A percentile compares a stretch with the other conserved stretches of the same genome.
These are phyloP conservation scores for Gossypium armourianum DNA, from an alignment of 441 rosid genomes.

Conservation along the genomic window DNA sequence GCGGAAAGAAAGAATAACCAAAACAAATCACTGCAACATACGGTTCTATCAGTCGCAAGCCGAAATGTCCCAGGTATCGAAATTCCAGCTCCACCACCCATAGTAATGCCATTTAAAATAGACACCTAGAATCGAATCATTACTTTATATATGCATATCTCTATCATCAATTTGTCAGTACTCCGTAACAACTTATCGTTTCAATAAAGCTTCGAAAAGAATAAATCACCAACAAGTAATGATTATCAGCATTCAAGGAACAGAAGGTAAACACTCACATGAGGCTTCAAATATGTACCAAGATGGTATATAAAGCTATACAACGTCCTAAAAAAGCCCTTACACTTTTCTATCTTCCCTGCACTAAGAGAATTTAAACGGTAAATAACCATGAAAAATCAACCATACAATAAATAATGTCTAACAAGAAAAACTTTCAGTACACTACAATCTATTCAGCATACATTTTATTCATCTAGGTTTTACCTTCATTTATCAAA, in stretches of 20 bases:
- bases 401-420: background rate
- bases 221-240: constrained; percentile 7
- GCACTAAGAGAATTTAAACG: constrained; percentile 23
- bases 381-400: constrained; percentile 3
- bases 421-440: background rate
- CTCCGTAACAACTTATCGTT: background rate
- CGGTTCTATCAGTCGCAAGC: constrained; percentile 72
- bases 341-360: constrained; percentile 59
- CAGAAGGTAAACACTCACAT: constrained; percentile 37
- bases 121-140: constrained; percentile 48
- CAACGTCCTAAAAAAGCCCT: constrained; percentile 48
- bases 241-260: background rate
- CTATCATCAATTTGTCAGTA: background rate
- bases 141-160: background rate
- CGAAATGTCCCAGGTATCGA: constrained; percentile 86
- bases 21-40: constrained; percentile 24
- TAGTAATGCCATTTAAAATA: constrained; percentile 66
- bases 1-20: background rate
- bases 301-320: constrained; percentile 42
- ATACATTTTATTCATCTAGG: background rate
- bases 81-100: constrained; percentile 94
- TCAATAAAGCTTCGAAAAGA: background rate
- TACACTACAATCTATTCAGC: background rate
- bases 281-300: constrained; percentile 47
- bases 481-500: constrained; percentile 41